Evolutionary conservation across 306 rosid species (phyloP).

Genomic region (Castanea crenata): DNA sequence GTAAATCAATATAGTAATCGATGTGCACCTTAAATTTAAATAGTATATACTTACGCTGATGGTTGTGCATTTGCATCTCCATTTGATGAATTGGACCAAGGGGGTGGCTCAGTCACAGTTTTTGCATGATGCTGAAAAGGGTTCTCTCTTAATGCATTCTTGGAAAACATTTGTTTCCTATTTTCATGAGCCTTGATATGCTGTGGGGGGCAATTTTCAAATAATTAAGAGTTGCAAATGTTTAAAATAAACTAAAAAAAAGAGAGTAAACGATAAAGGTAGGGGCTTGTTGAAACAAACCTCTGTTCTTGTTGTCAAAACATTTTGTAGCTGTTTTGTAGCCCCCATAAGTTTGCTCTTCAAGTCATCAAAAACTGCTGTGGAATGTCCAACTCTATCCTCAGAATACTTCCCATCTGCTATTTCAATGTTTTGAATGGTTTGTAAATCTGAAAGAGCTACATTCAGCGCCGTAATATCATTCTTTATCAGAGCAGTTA

Average conservation of each 20-base stretch:
- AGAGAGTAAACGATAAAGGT: not conserved
- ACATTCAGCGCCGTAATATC: conserved; percentile 82
- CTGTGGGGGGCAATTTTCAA: conserved; percentile 30
- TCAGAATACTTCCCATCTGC: conserved; percentile 74
- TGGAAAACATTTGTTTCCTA: conserved; percentile 82
- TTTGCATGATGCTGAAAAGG: conserved; percentile 67
- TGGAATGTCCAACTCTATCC: conserved; percentile 80
- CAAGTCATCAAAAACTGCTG: conserved; percentile 86
- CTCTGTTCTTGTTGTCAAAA: conserved; percentile 83
- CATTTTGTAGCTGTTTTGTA: conserved; percentile 78
- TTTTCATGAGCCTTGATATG: conserved; percentile 93
- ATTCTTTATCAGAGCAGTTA: conserved; percentile 71
- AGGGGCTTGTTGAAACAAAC: conserved; percentile 31
- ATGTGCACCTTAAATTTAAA: not conserved
- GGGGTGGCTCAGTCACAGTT: conserved; percentile 68
- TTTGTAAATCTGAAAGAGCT: conserved; percentile 75
- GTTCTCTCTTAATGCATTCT: conserved; percentile 59
- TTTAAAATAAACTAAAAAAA: not conserved
- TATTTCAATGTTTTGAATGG: conserved; percentile 68
- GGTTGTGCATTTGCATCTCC: conserved; percentile 43
- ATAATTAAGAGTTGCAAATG: conserved; percentile 5
- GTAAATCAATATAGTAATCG: not conserved
- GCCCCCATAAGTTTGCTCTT: conserved; percentile 83
- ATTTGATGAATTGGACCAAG: conserved; percentile 70
- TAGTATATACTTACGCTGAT: conserved; percentile 49